These are phyloP conservation scores for Cucurbita argyrosperma DNA, from an alignment of 306 rosid species.

Conservation along the genomic window DNA sequence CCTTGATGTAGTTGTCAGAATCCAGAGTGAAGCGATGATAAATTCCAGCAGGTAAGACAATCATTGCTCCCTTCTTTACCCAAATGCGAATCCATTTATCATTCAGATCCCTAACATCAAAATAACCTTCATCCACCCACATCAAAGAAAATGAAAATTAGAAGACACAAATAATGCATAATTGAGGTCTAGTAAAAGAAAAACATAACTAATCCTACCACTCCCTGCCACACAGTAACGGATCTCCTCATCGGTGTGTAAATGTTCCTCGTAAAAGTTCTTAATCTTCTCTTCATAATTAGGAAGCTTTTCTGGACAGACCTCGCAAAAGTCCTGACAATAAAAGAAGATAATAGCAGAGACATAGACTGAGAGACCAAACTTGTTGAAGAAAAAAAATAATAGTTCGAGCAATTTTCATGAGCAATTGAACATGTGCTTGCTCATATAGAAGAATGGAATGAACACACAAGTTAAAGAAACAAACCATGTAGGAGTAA, in stretches of 20 bases:
- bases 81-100: slow-evolving; percentile 91
- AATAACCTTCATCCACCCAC: slow-evolving; percentile 49
- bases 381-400: neutral
- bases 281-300: slow-evolving; percentile 92
- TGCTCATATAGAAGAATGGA: neutral
- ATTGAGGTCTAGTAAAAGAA: neutral
- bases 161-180: slow-evolving; percentile 5
- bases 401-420: neutral
- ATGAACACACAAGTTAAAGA: neutral
- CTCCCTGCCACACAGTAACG: slow-evolving; percentile 83
- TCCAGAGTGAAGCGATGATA: slow-evolving; percentile 96
- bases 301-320: slow-evolving; percentile 85
- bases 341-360: neutral
- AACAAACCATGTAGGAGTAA: slow-evolving; percentile 69
- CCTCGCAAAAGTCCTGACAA: slow-evolving; percentile 78
- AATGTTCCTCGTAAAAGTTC: slow-evolving; percentile 78
- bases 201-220: slow-evolving; percentile 30
- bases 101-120: slow-evolving; percentile 76
- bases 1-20: slow-evolving; percentile 86
- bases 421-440: neutral
- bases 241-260: slow-evolving; percentile 96
- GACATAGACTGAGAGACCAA: neutral
- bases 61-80: slow-evolving; percentile 92
- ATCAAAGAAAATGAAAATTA: slow-evolving; percentile 4
- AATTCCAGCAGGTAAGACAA: slow-evolving; percentile 92